Conservation (phyloP, 495 filamentous ascomycete species). For the Acidiella bohemica region DNA sequence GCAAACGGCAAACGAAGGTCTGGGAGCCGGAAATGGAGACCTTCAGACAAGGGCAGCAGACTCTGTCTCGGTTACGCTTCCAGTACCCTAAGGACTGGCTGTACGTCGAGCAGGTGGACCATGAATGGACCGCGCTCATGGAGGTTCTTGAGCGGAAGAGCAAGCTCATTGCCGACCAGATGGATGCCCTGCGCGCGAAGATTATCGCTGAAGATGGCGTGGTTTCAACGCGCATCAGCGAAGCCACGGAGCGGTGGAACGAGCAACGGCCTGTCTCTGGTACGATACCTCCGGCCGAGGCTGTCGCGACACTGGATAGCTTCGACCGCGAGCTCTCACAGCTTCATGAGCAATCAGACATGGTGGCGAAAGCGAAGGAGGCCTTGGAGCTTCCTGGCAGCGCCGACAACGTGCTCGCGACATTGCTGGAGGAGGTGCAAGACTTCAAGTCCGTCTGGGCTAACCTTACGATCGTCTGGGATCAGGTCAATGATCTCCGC, state of each 20-base stretch:
- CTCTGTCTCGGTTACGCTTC: conserved; percentile 75
- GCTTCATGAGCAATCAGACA: conserved; percentile 73
- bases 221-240: conserved; percentile 69
- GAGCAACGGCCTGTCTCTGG: conserved; percentile 95
- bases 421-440: conserved; percentile 88
- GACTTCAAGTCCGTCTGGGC: conserved; percentile 99
- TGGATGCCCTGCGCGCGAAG: conserved; percentile 88
- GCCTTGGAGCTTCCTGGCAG: conserved; percentile 77
- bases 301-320: conserved; percentile 58
- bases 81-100: conserved; percentile 90
- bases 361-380: conserved; percentile 93
- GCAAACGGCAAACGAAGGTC: conserved; percentile 76
- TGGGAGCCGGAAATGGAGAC: conserved; percentile 94
- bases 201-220: conserved; percentile 88
- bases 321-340: conserved; percentile 73
- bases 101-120: conserved; percentile 82
- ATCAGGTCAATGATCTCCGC: conserved; percentile 81
- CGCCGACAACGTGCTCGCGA: conserved; percentile 58
- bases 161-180: conserved; percentile 91
- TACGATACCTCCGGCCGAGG: conserved; percentile 75
- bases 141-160: conserved; percentile 78
- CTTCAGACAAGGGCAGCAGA: conserved; percentile 88
- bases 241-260: conserved; percentile 75
- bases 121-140: conserved; percentile 81
- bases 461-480: conserved; percentile 89